Percentiles rank a stretch among this genome's conserved stretches.
These are phyloP conservation scores for Phaeolepiota aurea DNA, from an alignment of 768 basidiomycete genomes.

Conservation along the genomic window DNA sequence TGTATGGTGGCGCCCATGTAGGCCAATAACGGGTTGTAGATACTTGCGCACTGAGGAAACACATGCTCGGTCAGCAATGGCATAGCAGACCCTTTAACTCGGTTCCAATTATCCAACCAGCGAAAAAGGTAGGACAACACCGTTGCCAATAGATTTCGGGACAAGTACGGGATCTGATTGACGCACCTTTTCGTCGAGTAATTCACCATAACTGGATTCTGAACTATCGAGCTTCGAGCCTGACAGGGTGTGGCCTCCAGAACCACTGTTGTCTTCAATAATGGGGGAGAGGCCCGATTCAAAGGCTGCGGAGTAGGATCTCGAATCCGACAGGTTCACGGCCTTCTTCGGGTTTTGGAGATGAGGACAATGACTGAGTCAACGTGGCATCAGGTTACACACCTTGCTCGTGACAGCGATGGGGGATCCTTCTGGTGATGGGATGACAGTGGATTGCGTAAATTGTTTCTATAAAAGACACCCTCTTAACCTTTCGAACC, in stretches of 20 bases:
- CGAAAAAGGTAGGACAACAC: neutral
- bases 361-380: neutral
- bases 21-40: neutral
- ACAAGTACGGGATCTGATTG: neutral
- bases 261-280: neutral
- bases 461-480: neutral
- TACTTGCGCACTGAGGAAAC: neutral
- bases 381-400: neutral
- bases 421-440: neutral
- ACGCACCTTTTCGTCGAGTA: conserved; percentile 11
- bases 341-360: neutral
- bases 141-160: neutral
- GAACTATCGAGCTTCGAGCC: conserved; percentile 12
- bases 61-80: too few species aligned
- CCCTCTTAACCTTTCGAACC: neutral
- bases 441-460: too few species aligned
- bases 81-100: too few species aligned
- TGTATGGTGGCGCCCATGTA: neutral
- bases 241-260: neutral
- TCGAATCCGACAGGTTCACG: neutral
- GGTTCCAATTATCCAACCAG: too few species aligned
- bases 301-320: neutral
- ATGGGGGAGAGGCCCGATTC: neutral
- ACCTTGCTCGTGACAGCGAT: neutral
- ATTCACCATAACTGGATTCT: conserved; percentile 20